These are phyloP conservation scores for Mycena chlorophos DNA, from an alignment of 768 basidiomycete species.

Conservation along the genomic window DNA sequence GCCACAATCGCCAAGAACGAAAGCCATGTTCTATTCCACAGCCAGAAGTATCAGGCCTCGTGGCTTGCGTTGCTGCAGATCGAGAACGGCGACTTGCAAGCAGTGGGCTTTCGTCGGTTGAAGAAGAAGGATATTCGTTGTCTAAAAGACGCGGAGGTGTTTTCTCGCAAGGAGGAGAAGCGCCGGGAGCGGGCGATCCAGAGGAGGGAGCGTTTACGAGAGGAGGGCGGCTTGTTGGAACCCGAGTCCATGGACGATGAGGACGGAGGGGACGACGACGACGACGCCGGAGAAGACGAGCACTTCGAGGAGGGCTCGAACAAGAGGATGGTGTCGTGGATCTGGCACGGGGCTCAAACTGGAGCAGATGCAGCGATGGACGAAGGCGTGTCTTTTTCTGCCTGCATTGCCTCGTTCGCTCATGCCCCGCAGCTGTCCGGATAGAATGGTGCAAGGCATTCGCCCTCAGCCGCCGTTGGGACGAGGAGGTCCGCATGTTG, in stretches of 20 bases:
- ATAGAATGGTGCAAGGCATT: constrained; percentile 13
- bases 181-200: background rate
- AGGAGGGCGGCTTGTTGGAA: background rate
- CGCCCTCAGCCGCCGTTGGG: background rate
- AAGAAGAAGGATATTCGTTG: background rate
- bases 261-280: no score
- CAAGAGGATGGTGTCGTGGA: background rate
- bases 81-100: background rate
- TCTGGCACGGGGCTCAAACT: background rate
- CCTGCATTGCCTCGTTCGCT: background rate
- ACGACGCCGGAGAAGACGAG: background rate
- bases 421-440: background rate
- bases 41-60: constrained; percentile 12
- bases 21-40: no score
- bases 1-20: no score
- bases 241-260: background rate
- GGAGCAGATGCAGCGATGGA: background rate
- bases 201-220: background rate
- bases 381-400: no score
- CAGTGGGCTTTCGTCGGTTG: background rate
- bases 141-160: background rate
- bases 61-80: constrained; percentile 3
- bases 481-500: constrained; percentile 13
- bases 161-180: background rate
- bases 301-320: background rate